Conservation (phyloP, 1,284 basidiomycete genomes). For the Mycena citricolor region DNA sequence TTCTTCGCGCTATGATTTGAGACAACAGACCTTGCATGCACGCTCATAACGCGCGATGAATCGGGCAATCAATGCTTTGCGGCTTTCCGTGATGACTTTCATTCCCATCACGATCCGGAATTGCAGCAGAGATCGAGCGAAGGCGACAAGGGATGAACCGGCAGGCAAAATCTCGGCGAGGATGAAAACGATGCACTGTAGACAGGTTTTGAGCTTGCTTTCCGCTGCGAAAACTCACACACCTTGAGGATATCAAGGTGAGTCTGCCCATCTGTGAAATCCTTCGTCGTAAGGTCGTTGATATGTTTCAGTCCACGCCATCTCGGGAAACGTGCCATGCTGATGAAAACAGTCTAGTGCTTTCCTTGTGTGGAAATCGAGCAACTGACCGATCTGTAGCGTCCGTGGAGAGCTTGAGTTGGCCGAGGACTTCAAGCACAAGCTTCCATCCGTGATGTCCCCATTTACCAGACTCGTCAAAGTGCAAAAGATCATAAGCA, state of each 20-base stretch:
- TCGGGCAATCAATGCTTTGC: not conserved
- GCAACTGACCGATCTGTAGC: not conserved
- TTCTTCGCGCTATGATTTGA: no score
- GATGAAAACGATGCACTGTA: conserved; percentile 7
- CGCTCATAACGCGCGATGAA: conserved; percentile 8
- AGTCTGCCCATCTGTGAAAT: conserved; percentile 14
- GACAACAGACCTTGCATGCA: conserved; percentile 7
- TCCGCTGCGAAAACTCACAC: not conserved
- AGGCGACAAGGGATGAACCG: conserved; percentile 1
- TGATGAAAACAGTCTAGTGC: not conserved
- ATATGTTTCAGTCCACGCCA: conserved; percentile 18
- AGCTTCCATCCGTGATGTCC: conserved; percentile 3
- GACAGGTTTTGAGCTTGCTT: not conserved
- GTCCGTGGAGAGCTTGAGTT: conserved; percentile 3
- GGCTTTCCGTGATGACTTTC: not conserved
- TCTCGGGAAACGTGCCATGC: conserved; percentile 7
- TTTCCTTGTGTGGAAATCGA: not conserved
- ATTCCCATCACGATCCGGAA: not conserved
- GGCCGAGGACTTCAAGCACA: not conserved
- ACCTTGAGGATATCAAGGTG: conserved; percentile 12
- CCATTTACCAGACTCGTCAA: conserved; percentile 4
- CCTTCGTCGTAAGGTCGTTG: conserved; percentile 13
- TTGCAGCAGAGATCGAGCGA: conserved; percentile 1
- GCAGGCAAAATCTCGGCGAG: conserved; percentile 1
- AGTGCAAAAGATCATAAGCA: conserved; percentile 4